These are phyloP conservation scores for Solanum lignicaule DNA, from an alignment of 257 asterid species.

Conservation along the genomic window DNA sequence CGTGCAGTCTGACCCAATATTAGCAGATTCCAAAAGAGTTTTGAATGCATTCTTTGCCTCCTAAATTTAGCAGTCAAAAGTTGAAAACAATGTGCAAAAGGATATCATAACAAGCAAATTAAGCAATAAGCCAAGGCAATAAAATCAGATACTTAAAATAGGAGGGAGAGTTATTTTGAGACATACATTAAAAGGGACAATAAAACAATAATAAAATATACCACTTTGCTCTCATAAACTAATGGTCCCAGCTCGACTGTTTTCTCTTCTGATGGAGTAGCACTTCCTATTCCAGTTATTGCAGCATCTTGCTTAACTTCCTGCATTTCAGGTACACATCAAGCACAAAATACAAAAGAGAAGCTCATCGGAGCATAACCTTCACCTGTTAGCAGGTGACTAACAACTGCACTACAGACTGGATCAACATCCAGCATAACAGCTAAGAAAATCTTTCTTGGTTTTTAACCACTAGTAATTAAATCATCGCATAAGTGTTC, in stretches of 20 bases:
- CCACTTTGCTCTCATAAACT: constrained; percentile 80
- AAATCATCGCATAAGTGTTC: neutral
- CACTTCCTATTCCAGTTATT: constrained; percentile 30
- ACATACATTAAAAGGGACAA: neutral
- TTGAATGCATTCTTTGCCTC: constrained; percentile 83
- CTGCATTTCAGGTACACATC: constrained; percentile 21
- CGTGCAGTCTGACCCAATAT: constrained; percentile 81
- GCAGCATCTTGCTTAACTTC: constrained; percentile 34
- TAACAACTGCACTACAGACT: neutral
- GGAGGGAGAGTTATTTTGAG: neutral
- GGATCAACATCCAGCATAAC: neutral
- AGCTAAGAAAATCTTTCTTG: neutral
- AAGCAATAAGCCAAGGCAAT: neutral
- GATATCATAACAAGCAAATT: neutral
- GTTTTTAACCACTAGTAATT: neutral
- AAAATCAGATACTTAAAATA: neutral
- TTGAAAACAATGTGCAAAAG: neutral
- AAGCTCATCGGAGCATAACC: neutral
- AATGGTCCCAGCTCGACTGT: constrained; percentile 40
- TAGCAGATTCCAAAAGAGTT: constrained; percentile 61
- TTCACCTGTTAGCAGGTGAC: neutral
- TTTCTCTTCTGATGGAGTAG: constrained; percentile 43
- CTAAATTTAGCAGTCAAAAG: constrained; percentile 23
- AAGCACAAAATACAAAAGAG: neutral
- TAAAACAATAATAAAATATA: constrained; percentile 10